Percentiles rank a stretch among this genome's conserved stretches.
Conservation (phyloP, 768 basidiomycete genomes). For the Russula abietina region DNA sequence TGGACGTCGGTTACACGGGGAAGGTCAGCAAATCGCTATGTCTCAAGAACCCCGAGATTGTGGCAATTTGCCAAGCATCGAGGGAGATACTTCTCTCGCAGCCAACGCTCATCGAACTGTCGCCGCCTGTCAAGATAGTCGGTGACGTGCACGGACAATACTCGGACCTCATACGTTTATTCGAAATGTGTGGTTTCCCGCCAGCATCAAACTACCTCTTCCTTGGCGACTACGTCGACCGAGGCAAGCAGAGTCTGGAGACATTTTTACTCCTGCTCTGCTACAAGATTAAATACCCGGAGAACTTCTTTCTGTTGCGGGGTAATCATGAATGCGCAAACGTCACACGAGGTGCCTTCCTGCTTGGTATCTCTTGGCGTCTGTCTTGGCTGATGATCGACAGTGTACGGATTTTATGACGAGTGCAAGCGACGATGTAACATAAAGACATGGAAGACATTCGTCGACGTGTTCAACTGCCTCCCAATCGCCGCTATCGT, state of each 20-base stretch:
- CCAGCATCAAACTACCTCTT: slow-evolving; percentile 97
- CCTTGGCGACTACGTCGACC: slow-evolving; percentile 97
- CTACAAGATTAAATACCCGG: slow-evolving; percentile 99
- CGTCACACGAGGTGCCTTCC: slow-evolving; percentile 75
- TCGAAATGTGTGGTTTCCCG: slow-evolving; percentile 99
- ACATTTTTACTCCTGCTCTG: slow-evolving; percentile 94
- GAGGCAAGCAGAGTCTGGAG: slow-evolving; percentile 97
- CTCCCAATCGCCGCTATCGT: slow-evolving; percentile 98
- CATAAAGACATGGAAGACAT: slow-evolving; percentile 99
- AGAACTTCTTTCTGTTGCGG: slow-evolving; percentile 96
- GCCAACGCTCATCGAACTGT: slow-evolving; percentile 94
- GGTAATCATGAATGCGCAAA: slow-evolving; percentile 99
- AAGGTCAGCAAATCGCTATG: slow-evolving; percentile 95
- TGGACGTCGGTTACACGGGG: slow-evolving; percentile 96
- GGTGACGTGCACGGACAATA: slow-evolving; percentile 99
- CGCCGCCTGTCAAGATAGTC: slow-evolving; percentile 98
- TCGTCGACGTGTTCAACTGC: slow-evolving; percentile 99
- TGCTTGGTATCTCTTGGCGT: slow-evolving; percentile 5
- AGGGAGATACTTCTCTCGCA: slow-evolving; percentile 95
- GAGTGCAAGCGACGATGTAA: slow-evolving; percentile 99
- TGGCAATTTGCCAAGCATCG: slow-evolving; percentile 88
- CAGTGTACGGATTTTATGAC: slow-evolving; percentile 99
- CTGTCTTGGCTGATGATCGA: slow-evolving; percentile 14
- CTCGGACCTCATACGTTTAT: slow-evolving; percentile 94
- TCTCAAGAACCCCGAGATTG: slow-evolving; percentile 95